Evolutionary conservation across 192 early-diverging fungal genomes (phyloP).

Genomic region (Dissophora ornata): DNA sequence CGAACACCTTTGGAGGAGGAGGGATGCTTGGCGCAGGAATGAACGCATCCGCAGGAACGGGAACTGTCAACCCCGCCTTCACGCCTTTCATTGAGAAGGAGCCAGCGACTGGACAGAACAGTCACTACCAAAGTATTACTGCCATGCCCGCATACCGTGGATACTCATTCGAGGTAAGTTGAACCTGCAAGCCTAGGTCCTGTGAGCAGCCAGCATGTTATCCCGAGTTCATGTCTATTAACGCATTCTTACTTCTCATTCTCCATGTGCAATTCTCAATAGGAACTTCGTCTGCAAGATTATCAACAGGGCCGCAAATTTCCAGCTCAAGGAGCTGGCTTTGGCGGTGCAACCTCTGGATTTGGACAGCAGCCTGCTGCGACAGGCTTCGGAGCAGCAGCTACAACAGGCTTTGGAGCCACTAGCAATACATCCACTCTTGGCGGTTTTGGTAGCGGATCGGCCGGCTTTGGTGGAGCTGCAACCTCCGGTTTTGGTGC

Average conservation of each 20-base stretch:
- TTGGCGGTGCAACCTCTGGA: constrained; percentile 49
- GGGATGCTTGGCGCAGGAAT: constrained; percentile 31
- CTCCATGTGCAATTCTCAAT: background rate
- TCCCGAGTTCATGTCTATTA: background rate
- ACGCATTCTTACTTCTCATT: background rate
- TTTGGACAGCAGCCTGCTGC: constrained; percentile 51
- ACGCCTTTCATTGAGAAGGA: constrained; percentile 63
- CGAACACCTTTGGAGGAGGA: constrained; percentile 40
- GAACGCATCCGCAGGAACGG: constrained; percentile 39
- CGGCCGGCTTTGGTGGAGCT: constrained; percentile 46
- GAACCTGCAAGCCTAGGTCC: no score
- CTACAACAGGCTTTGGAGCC: constrained; percentile 39
- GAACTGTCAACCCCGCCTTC: constrained; percentile 68
- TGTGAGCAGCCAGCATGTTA: no score
- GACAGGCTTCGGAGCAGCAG: constrained; percentile 30
- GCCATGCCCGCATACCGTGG: constrained; percentile 89
- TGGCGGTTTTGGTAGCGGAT: constrained; percentile 32
- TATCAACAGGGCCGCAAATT: constrained; percentile 84
- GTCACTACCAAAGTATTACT: constrained; percentile 75
- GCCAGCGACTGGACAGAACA: constrained; percentile 62
- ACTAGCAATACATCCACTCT: constrained; percentile 12
- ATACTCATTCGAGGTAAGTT: constrained; percentile 81
- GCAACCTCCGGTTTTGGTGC: constrained; percentile 45
- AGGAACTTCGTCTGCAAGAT: constrained; percentile 90
- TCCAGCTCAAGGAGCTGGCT: constrained; percentile 43